Evolutionary conservation across 2,329 filamentous ascomycete species (phyloP).

Genomic region (Trichoderma pleuroti): DNA sequence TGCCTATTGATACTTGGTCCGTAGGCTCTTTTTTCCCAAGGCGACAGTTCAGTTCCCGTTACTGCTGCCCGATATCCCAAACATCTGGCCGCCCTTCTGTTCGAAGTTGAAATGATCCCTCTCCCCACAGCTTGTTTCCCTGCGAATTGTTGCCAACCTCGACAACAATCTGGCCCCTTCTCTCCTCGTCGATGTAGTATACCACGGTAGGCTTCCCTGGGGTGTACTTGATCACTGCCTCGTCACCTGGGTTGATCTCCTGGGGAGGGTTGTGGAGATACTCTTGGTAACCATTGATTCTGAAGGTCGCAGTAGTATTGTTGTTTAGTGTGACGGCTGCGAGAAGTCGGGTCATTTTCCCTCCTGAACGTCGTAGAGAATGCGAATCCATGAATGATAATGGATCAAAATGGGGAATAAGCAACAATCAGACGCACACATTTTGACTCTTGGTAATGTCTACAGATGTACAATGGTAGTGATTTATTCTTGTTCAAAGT

Average conservation of each 20-base stretch:
- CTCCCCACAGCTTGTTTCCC: background rate
- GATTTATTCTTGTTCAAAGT: background rate
- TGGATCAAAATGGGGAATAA: background rate
- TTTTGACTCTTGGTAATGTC: background rate
- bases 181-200: background rate
- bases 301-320: background rate
- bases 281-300: background rate
- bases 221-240: background rate
- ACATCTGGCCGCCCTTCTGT: background rate
- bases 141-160: background rate
- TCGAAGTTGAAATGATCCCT: background rate
- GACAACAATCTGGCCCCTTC: background rate
- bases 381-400: background rate
- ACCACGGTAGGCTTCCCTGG: background rate
- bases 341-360: background rate
- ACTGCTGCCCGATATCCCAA: background rate
- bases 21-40: background rate
- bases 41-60: background rate
- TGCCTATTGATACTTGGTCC: background rate
- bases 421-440: background rate
- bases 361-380: background rate
- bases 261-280: background rate
- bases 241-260: background rate
- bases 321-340: background rate
- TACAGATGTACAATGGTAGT: background rate